Evolutionary conservation across 257 asterid species (phyloP), one percentile per base, ranked within the genome.

Genomic region (Phtheirospermum japonicum): DNA sequence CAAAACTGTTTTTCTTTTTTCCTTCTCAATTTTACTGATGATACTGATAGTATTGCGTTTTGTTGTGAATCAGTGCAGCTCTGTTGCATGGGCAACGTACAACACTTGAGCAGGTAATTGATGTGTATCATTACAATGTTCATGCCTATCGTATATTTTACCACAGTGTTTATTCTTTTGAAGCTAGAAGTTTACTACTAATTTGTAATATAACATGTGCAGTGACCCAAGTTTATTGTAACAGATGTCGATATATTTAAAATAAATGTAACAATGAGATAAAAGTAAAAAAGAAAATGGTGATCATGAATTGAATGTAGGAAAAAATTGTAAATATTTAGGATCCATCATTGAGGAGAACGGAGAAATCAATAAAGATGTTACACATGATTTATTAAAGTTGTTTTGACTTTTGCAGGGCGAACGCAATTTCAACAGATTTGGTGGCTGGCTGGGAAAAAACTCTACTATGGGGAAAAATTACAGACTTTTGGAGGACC

Each of bases 391-490:
- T 18, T 43, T 28, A 39, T 30, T 36, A 26, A 60, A 66, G 52
- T 59, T n/a, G 9, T 65, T n/a, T n/a, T 33, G 62, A 37, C 36
- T 67, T 69, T 64, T 73, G 54, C 79, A 93, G 99, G 97, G 99
- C 23, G 99, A 89, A 63, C 95, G 88, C 72, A 89, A 89, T 80
- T 93, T 66, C 79, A 93, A 83, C 70, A 85, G 97, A 61, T 93
- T 93, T 82, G 99, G 96, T 74, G 96, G 99, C 43, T 93, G 99
- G 99, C 83, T 93, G 58, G 99, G 99, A 37, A 93, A 93, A 82
- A 93, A 93, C 77, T 93, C 97, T 19, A 93, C 95, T 7, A 75
- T 70, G 81, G 92, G 94, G 43, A 89, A 93, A 76, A 87, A 87
- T 72, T 78, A 83, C 81, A 76, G 96, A 66, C 90, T 92, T 62